A percentile compares a stretch with the other conserved stretches of the same genome.
phyloP scores from a whole-genome alignment of 2,329 filamentous ascomycete genomes.

The Tolypocladium ovalisporum region DNA sequence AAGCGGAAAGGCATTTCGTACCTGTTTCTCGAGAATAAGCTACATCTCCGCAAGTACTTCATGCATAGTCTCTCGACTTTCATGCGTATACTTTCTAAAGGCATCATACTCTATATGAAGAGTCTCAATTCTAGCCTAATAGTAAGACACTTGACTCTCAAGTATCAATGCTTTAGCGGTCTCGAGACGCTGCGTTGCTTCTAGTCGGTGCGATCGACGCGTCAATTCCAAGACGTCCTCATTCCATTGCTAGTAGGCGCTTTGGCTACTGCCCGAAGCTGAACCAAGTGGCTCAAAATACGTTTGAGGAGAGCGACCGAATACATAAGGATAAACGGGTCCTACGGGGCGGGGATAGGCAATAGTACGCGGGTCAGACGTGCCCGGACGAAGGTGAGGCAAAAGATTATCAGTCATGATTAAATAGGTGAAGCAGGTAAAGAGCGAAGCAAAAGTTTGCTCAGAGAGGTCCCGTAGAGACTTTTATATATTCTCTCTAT shows the following conservation, averaged over 20 bases:
- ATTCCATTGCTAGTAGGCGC: background rate
- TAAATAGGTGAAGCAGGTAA: too few relatives aligned
- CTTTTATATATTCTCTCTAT: background rate
- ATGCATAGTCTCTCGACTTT: background rate
- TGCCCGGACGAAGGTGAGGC: background rate
- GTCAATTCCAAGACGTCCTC: background rate
- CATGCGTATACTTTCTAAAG: background rate
- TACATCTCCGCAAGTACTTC: background rate
- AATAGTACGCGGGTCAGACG: background rate
- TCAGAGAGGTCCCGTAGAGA: too few relatives aligned
- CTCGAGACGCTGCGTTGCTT: background rate
- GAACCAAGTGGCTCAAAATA: too few relatives aligned
- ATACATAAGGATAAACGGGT: too few relatives aligned
- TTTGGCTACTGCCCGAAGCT: too few relatives aligned
- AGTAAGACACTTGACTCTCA: too few relatives aligned
- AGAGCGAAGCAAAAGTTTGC: too few relatives aligned
- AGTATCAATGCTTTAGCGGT: too few relatives aligned
- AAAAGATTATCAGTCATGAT: background rate
- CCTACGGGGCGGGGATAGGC: too few relatives aligned
- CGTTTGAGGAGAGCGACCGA: too few relatives aligned
- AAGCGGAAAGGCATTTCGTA: background rate
- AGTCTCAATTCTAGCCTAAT: background rate
- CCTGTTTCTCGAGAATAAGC: background rate
- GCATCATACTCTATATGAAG: background rate
- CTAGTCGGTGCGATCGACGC: background rate